Evolutionary conservation across 2,329 filamentous ascomycete species (phyloP).

Genomic region (Ceratocystis ficicola): DNA sequence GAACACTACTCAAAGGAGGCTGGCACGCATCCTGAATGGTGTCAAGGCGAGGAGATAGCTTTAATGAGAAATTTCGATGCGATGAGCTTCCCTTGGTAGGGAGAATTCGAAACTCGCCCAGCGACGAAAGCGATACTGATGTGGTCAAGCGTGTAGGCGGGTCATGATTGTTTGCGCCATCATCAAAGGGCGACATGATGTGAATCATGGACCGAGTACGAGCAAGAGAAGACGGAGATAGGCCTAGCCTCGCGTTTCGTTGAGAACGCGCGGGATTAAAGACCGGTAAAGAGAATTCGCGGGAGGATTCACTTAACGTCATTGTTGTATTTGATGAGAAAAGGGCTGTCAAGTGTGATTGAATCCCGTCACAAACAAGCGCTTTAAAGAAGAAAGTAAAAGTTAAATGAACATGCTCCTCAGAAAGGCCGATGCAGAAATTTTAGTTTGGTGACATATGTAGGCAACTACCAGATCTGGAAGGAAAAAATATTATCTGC

Average conservation of each 20-base stretch:
- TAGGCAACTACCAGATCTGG: not conserved
- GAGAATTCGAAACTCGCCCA: slow-evolving; percentile 4
- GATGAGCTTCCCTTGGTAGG: not conserved
- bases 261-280: not conserved
- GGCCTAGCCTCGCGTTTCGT: not conserved
- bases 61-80: slow-evolving; percentile 15
- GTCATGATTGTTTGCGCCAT: not conserved
- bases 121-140: slow-evolving; percentile 10
- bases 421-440: not conserved
- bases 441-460: not conserved
- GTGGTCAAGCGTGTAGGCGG: slow-evolving; percentile 7
- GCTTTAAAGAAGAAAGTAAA: not conserved
- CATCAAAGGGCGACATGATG: not conserved
- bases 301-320: not conserved
- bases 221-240: not conserved
- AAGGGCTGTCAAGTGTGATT: no score
- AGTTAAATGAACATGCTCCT: not conserved
- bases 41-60: slow-evolving; percentile 5
- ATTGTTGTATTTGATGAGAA: not conserved
- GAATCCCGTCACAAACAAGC: not conserved
- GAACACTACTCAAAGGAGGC: not conserved
- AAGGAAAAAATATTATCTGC: not conserved
- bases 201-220: slow-evolving; percentile 1
- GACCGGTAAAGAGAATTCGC: not conserved
- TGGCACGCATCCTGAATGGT: not conserved